These are phyloP conservation scores for Ophiostoma pallidulum DNA, from an alignment of 2,329 filamentous ascomycete species.

Conservation along the genomic window DNA sequence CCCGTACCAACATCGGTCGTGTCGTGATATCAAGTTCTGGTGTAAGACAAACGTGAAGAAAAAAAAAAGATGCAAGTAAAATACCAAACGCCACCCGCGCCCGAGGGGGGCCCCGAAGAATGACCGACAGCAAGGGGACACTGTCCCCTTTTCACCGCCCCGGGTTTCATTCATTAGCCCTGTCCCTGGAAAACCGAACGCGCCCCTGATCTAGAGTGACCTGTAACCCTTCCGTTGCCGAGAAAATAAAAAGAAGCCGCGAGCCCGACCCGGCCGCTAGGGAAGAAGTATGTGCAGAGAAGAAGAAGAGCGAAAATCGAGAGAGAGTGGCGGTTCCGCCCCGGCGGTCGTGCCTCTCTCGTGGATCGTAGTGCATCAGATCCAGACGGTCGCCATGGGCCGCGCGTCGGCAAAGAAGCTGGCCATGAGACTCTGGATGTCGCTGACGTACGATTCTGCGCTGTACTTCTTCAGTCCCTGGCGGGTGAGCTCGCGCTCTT, in stretches of 20 bases:
- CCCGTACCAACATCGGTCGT: conserved; percentile 1
- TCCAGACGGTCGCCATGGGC: conserved; percentile 35
- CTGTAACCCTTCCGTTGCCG: not conserved
- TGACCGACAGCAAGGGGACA: too few species aligned
- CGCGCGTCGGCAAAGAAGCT: conserved; percentile 44
- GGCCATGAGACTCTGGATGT: conserved; percentile 62
- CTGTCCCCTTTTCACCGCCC: too few species aligned
- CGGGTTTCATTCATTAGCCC: not conserved
- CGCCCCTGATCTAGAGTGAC: not conserved
- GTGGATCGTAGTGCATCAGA: conserved; percentile 28
- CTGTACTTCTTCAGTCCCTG: conserved; percentile 64
- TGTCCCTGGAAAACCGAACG: too few species aligned
- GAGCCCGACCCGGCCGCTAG: conserved; percentile 2
- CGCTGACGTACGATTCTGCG: conserved; percentile 73
- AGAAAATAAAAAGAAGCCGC: not conserved
- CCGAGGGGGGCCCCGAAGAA: not conserved
- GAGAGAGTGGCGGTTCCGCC: too few species aligned
- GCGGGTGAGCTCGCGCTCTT: conserved; percentile 58
- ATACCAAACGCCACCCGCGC: not conserved
- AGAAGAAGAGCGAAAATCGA: conserved; percentile 9
- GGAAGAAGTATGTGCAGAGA: conserved; percentile 14
- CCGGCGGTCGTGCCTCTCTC: too few species aligned
- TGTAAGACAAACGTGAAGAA: not conserved
- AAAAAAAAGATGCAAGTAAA: not conserved
- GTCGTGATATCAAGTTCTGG: conserved; percentile 9